Evolutionary conservation across 768 basidiomycete species (phyloP).

Genomic region (Pleurotus eryngii): DNA sequence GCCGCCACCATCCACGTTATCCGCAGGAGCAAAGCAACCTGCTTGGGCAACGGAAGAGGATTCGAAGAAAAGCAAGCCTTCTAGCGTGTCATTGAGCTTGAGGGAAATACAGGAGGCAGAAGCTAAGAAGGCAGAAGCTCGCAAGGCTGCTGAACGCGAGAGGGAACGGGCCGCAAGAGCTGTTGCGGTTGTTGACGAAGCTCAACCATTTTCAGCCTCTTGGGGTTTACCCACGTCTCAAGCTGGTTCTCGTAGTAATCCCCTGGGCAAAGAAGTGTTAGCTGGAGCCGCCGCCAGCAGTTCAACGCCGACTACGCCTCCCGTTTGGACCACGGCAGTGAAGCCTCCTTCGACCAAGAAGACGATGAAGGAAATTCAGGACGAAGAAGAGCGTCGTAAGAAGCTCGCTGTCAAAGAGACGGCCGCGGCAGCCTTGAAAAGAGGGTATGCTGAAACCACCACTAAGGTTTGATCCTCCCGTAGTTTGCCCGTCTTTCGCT

Average conservation of each 20-base stretch:
- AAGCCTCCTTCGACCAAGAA: conserved; percentile 67
- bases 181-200: conserved; percentile 47
- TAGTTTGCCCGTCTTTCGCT: background rate
- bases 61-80: conserved; percentile 47
- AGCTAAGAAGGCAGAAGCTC: conserved; percentile 71
- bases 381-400: conserved; percentile 91
- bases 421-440: conserved; percentile 52
- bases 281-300: conserved; percentile 16
- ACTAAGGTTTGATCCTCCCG: conserved; percentile 50
- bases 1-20: conserved; percentile 17
- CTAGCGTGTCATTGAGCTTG: conserved; percentile 56
- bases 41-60: conserved; percentile 75
- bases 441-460: conserved; percentile 78
- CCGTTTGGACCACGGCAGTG: conserved; percentile 72
- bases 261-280: conserved; percentile 41
- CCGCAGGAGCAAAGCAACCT: conserved; percentile 13
- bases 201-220: conserved; percentile 62
- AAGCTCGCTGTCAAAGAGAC: conserved; percentile 61
- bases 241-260: conserved; percentile 47
- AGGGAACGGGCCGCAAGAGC: conserved; percentile 58
- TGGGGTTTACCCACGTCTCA: conserved; percentile 91
- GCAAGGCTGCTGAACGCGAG: conserved; percentile 73
- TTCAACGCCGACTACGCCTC: conserved; percentile 25
- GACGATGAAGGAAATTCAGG: conserved; percentile 98
- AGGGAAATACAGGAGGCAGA: conserved; percentile 97